Evolutionary conservation across 192 early-diverging fungal species (phyloP).

Genomic region (Podila minutissima): DNA sequence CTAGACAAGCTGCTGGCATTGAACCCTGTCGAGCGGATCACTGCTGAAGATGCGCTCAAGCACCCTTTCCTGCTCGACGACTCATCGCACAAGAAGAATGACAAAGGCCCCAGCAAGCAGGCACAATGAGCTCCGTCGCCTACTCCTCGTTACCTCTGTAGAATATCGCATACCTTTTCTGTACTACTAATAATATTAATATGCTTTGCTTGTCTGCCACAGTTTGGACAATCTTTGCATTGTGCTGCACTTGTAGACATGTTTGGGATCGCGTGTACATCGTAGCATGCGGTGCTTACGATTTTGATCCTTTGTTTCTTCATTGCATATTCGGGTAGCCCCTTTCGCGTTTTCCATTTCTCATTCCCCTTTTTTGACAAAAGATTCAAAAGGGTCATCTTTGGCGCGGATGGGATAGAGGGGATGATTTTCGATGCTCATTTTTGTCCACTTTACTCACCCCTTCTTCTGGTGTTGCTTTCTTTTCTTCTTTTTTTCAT

Average conservation of each 20-base stretch:
- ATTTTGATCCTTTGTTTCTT: too few species aligned
- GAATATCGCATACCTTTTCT: background rate
- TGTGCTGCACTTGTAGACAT: too few species aligned
- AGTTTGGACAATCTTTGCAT: too few species aligned
- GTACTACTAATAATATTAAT: background rate
- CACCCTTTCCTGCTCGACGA: conserved; percentile 73
- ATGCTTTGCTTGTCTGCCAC: too few species aligned
- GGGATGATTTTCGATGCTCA: background rate
- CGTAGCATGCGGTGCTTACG: too few species aligned
- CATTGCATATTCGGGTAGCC: too few species aligned
- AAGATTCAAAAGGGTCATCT: background rate
- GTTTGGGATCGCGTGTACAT: too few species aligned
- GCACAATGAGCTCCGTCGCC: background rate
- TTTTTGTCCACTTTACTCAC: conserved; percentile 3
- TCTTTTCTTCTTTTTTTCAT: background rate
- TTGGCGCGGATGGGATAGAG: background rate
- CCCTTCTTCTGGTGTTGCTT: conserved; percentile 2
- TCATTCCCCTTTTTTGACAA: background rate
- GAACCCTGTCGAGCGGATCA: conserved; percentile 70
- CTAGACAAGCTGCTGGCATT: conserved; percentile 66
- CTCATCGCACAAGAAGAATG: background rate
- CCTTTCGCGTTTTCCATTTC: too few species aligned
- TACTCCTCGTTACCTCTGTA: background rate
- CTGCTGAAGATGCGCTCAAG: conserved; percentile 77
- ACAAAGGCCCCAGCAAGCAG: background rate